Percentiles rank a stretch among this genome's conserved stretches.
Evolutionary conservation across 805 yeast genomes (phyloP).

Genomic region (Candida ficus): DNA sequence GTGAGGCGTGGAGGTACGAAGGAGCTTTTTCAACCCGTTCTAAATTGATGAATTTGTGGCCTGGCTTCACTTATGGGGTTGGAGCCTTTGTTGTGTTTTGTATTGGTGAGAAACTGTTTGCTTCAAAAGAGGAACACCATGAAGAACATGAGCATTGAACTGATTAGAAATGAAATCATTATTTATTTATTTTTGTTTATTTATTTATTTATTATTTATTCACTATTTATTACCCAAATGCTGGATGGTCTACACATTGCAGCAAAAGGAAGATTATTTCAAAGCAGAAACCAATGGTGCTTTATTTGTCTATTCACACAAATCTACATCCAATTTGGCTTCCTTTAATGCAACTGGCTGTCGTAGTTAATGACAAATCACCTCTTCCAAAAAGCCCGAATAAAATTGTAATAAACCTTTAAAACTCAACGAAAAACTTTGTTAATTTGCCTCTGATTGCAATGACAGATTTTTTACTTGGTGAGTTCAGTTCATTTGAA

Average conservation of each 20-base stretch:
- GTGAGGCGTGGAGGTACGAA: slow-evolving; percentile 90
- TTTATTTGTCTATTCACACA: no score
- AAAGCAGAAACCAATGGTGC: neutral
- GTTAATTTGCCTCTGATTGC: no score
- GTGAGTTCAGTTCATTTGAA: slow-evolving; percentile 17
- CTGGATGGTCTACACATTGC: no score
- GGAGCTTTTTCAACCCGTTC: slow-evolving; percentile 72
- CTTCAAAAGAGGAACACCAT: slow-evolving; percentile 9
- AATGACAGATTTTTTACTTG: slow-evolving; percentile 9
- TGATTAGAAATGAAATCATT: no score
- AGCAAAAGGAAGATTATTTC: no score
- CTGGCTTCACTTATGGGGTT: slow-evolving; percentile 75
- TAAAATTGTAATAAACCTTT: no score
- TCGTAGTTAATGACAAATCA: neutral
- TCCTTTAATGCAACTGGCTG: no score
- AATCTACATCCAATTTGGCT: no score
- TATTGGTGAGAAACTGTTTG: slow-evolving; percentile 30
- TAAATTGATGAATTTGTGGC: slow-evolving; percentile 67
- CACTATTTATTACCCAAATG: neutral
- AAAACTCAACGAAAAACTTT: no score
- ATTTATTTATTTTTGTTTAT: neutral
- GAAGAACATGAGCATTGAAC: slow-evolving; percentile 4
- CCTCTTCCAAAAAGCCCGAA: neutral
- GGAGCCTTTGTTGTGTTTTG: slow-evolving; percentile 67
- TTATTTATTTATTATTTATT: slow-evolving; percentile 1